These are phyloP conservation scores for Trichoderma afroharzianum DNA, from an alignment of 2,329 filamentous ascomycete genomes.

Conservation along the genomic window DNA sequence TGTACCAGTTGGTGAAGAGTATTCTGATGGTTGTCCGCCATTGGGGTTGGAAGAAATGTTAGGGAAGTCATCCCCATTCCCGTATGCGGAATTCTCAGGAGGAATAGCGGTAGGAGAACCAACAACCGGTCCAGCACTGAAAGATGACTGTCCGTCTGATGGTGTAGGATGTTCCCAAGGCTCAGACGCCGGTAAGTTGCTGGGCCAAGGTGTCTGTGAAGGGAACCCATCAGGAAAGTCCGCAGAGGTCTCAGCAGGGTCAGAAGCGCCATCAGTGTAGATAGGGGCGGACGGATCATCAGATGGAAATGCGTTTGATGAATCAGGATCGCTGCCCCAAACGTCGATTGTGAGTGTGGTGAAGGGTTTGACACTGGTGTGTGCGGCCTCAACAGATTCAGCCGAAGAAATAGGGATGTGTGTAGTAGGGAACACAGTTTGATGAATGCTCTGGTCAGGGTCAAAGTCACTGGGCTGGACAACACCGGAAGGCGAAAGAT, in stretches of 20 bases:
- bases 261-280: conserved; percentile 17
- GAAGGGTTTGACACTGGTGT: conserved; percentile 27
- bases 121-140: not conserved
- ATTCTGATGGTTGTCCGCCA: conserved; percentile 16
- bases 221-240: conserved; percentile 17
- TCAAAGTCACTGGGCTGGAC: conserved; percentile 16
- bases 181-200: conserved; percentile 19
- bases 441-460: conserved; percentile 22
- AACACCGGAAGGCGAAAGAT: conserved; percentile 19
- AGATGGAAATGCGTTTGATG: conserved; percentile 18
- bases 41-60: not conserved
- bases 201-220: conserved; percentile 19
- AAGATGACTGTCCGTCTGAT: conserved; percentile 16
- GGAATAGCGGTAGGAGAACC: not conserved
- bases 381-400: conserved; percentile 18
- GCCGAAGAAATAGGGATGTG: conserved; percentile 27
- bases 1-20: conserved; percentile 18
- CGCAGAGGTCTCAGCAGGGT: conserved; percentile 22
- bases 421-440: conserved; percentile 26
- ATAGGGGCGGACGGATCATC: conserved; percentile 20
- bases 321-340: conserved; percentile 26
- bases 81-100: conserved; percentile 6
- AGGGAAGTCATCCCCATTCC: not conserved
- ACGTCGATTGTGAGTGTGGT: conserved; percentile 37
- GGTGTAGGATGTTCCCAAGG: conserved; percentile 17